These are phyloP conservation scores for Melampsora larici-populina DNA, from an alignment of 1,284 basidiomycete species.

Conservation along the genomic window DNA sequence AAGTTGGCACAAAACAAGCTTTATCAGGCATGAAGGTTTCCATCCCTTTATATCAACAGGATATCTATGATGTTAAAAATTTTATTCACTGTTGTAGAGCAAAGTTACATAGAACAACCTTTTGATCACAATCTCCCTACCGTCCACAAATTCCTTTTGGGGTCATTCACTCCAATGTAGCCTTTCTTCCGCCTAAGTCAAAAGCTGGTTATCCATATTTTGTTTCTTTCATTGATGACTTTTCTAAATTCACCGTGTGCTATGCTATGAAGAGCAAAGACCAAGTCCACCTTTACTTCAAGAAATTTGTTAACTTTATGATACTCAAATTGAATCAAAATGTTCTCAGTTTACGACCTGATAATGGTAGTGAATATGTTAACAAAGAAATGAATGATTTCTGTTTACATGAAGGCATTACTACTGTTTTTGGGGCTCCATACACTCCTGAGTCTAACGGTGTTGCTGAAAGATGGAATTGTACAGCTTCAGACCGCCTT, in stretches of 20 bases:
- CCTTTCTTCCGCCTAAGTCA: neutral
- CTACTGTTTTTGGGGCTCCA: neutral
- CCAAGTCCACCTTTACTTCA: slow-evolving; percentile 48
- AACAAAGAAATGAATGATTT: neutral
- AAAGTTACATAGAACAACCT: slow-evolving; percentile 2
- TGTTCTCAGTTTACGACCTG: neutral
- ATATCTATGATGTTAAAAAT: neutral
- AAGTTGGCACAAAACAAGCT: too few species aligned
- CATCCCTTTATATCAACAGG: too few species aligned
- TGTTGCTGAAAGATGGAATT: neutral
- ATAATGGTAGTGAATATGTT: slow-evolving; percentile 19
- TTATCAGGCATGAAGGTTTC: too few species aligned
- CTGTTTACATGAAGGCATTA: neutral
- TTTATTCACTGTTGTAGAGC: neutral
- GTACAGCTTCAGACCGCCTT: neutral
- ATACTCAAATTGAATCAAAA: neutral
- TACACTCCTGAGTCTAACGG: slow-evolving; percentile 11
- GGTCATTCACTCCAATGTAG: slow-evolving; percentile 4
- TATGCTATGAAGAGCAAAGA: slow-evolving; percentile 13
- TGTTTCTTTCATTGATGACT: slow-evolving; percentile 25
- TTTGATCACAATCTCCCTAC: neutral
- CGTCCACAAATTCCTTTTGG: neutral
- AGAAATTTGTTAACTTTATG: slow-evolving; percentile 46
- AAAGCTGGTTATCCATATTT: slow-evolving; percentile 2
- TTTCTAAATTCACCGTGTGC: slow-evolving; percentile 1